Percentiles rank a stretch among this genome's conserved stretches.
Evolutionary conservation across 2,329 filamentous ascomycete species (phyloP).

Genomic region (Phymatotrichopsis omnivora): DNA sequence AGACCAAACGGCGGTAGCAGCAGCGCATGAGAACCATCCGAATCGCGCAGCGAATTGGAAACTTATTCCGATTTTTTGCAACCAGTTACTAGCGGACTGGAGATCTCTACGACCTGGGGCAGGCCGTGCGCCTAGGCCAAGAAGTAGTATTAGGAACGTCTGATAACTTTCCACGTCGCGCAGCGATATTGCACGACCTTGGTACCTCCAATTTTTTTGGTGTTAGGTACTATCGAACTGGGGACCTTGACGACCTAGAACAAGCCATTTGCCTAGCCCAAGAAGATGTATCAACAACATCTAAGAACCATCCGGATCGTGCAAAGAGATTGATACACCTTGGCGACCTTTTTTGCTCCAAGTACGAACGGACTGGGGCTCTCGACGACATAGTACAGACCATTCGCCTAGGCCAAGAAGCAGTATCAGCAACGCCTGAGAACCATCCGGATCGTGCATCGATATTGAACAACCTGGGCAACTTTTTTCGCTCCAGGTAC

Average conservation of each 20-base stretch:
- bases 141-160: no score
- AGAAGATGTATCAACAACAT: neutral
- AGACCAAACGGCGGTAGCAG: no score
- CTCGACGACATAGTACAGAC: conserved; percentile 11
- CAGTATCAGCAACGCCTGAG: neutral
- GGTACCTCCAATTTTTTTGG: neutral
- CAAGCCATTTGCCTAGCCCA: conserved; percentile 10
- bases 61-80: no score
- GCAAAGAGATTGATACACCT: no score
- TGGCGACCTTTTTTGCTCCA: no score
- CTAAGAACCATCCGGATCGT: neutral
- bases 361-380: conserved; percentile 1
- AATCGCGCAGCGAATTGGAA: no score
- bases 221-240: conserved; percentile 3
- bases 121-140: no score
- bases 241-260: conserved; percentile 15
- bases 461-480: neutral
- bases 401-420: conserved; percentile 6
- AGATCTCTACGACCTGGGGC: no score
- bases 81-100: no score
- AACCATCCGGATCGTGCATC: neutral
- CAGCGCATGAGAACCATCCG: no score
- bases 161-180: no score
- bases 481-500: conserved; percentile 3
- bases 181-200: no score